phyloP scores from a whole-genome alignment of 441 rosid species.

The Gossypium lobatum region DNA sequence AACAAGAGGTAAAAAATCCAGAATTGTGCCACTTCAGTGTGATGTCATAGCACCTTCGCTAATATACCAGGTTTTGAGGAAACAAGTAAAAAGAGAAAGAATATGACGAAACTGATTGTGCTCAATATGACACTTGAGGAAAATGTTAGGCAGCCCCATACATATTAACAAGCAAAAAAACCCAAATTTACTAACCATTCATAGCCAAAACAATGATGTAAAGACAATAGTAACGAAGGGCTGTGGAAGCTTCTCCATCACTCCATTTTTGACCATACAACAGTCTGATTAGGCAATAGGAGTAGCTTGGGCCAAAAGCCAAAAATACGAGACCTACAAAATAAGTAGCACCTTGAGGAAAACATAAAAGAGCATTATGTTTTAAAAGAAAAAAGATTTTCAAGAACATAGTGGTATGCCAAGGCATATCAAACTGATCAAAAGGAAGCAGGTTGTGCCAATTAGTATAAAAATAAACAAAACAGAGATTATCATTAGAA shows the following conservation, averaged over 20 bases:
- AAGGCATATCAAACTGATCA: background rate
- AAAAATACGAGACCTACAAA: constrained; percentile 69
- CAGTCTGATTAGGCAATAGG: constrained; percentile 82
- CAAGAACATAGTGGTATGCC: background rate
- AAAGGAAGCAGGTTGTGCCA: background rate
- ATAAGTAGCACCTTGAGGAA: constrained; percentile 10
- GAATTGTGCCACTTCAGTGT: background rate
- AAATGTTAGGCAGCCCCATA: background rate
- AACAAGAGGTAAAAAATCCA: background rate
- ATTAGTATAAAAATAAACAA: background rate
- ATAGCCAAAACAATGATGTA: constrained; percentile 80
- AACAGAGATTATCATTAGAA: background rate
- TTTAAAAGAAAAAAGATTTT: background rate
- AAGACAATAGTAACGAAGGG: constrained; percentile 74
- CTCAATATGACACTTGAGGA: background rate
- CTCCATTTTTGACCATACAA: constrained; percentile 90
- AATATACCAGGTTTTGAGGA: background rate
- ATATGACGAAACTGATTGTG: background rate
- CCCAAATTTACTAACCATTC: constrained; percentile 58
- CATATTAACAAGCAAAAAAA: background rate
- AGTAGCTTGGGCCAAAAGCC: constrained; percentile 96
- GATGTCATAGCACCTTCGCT: background rate
- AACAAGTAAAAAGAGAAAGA: background rate
- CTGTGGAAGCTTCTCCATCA: constrained; percentile 82
- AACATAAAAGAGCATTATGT: background rate